A percentile compares a stretch with the other conserved stretches of the same genome.
Conservation (phyloP, 129 eudicot species). For the Flaveria robusta region DNA sequence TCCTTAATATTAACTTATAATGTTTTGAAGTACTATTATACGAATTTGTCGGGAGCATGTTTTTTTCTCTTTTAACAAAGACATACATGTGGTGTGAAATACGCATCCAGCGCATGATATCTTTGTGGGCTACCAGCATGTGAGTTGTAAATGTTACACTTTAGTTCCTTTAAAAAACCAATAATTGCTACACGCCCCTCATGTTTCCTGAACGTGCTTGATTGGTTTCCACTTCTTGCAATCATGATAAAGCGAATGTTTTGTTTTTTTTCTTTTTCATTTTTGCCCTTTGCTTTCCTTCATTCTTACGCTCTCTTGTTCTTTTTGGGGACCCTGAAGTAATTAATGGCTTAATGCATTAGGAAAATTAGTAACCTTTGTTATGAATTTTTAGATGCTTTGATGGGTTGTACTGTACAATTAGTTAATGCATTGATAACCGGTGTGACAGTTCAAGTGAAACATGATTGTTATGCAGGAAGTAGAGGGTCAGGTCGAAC, state of each 20-base stretch:
- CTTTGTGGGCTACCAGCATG: constrained; percentile 34
- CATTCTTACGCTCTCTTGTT: constrained; percentile 22
- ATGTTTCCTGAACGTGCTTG: constrained; percentile 44
- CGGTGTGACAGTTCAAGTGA: background rate
- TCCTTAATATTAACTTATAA: background rate
- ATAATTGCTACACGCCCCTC: constrained; percentile 37
- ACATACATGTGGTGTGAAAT: constrained; percentile 41
- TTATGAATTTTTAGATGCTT: background rate
- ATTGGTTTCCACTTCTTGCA: constrained; percentile 31
- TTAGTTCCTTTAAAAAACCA: constrained; percentile 24
- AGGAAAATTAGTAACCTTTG: background rate
- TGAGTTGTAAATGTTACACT: constrained; percentile 42
- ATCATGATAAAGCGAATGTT: constrained; percentile 39
- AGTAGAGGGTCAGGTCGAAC: constrained; percentile 8
- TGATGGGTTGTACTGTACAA: background rate
- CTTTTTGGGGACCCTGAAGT: constrained; percentile 9
- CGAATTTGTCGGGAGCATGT: constrained; percentile 31
- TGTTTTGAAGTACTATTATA: constrained; percentile 20
- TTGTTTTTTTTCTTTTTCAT: constrained; percentile 21
- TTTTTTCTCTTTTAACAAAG: constrained; percentile 24
- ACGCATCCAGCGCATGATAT: constrained; percentile 42
- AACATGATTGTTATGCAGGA: background rate
- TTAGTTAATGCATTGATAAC: background rate
- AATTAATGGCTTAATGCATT: too few species aligned
- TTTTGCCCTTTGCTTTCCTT: constrained; percentile 27